These are phyloP conservation scores for Collybia nuda DNA, from an alignment of 768 basidiomycete species.

Conservation along the genomic window DNA sequence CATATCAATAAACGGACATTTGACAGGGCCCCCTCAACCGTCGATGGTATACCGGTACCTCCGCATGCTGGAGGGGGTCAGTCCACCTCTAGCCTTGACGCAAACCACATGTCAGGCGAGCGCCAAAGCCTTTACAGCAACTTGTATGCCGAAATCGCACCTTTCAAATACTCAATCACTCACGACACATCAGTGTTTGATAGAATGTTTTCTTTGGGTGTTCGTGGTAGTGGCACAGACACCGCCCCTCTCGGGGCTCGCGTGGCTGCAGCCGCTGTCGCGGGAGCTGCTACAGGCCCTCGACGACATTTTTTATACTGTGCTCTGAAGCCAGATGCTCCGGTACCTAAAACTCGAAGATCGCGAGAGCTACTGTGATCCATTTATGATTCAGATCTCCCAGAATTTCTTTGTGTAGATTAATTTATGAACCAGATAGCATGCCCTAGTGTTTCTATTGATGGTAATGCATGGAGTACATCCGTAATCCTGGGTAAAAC, in stretches of 20 bases:
- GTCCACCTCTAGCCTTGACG: slow-evolving; percentile 81
- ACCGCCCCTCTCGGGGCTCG: slow-evolving; percentile 60
- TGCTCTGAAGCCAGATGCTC: slow-evolving; percentile 62
- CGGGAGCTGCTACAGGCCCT: slow-evolving; percentile 65
- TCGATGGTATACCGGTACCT: slow-evolving; percentile 93
- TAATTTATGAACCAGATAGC: not conserved
- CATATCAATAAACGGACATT: not conserved
- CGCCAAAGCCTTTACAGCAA: slow-evolving; percentile 87
- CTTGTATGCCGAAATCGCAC: slow-evolving; percentile 51
- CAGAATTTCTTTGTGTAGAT: too few species aligned
- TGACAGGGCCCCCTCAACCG: slow-evolving; percentile 77
- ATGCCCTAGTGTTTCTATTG: slow-evolving; percentile 3
- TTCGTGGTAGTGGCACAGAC: slow-evolving; percentile 75
- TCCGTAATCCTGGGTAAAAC: slow-evolving; percentile 10
- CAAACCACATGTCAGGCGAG: slow-evolving; percentile 88
- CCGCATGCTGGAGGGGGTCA: slow-evolving; percentile 86
- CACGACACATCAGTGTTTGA: slow-evolving; percentile 66
- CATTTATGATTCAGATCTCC: too few species aligned
- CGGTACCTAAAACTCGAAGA: slow-evolving; percentile 38
- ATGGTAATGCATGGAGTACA: slow-evolving; percentile 13
- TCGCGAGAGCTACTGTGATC: slow-evolving; percentile 20
- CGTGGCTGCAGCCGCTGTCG: slow-evolving; percentile 63
- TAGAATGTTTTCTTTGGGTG: slow-evolving; percentile 84
- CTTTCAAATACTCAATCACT: slow-evolving; percentile 4
- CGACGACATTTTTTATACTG: slow-evolving; percentile 86